Conservation (phyloP, 2,329 filamentous ascomycete genomes). For the Rhinocladiella mackenziei region DNA sequence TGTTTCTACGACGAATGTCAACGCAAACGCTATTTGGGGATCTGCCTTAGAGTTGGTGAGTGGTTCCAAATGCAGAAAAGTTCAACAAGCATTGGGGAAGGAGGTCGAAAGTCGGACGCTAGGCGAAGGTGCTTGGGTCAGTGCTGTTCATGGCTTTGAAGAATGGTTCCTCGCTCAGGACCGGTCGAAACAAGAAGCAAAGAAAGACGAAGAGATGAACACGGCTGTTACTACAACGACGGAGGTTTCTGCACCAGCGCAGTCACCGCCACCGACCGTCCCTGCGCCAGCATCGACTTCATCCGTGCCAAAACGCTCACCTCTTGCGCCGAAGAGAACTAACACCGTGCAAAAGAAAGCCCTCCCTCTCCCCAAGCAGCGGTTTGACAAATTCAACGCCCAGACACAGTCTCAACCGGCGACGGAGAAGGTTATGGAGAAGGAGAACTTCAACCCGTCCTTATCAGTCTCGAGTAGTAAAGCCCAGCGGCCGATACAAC, state of each 20-base stretch:
- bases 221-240: no score
- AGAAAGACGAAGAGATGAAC: constrained; percentile 6
- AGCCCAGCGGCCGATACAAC: neutral
- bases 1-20: constrained; percentile 18
- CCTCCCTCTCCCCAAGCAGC: constrained; percentile 27
- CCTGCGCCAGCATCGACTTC: neutral
- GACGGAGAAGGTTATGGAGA: constrained; percentile 9
- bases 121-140: constrained; percentile 26
- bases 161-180: constrained; percentile 25
- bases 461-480: constrained; percentile 6
- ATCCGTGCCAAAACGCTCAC: constrained; percentile 18
- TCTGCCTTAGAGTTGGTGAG: constrained; percentile 10
- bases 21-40: constrained; percentile 25
- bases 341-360: constrained; percentile 26
- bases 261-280: neutral
- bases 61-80: constrained; percentile 25
- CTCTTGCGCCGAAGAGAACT: constrained; percentile 25
- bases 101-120: constrained; percentile 26
- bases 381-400: constrained; percentile 16
- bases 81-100: constrained; percentile 27
- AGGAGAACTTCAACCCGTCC: constrained; percentile 24
- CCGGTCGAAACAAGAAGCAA: constrained; percentile 11
- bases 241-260: no score
- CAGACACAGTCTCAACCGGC: neutral
- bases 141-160: constrained; percentile 27